Conservation (phyloP, 2,329 filamentous ascomycete species). For the Stromatinia cepivora region DNA sequence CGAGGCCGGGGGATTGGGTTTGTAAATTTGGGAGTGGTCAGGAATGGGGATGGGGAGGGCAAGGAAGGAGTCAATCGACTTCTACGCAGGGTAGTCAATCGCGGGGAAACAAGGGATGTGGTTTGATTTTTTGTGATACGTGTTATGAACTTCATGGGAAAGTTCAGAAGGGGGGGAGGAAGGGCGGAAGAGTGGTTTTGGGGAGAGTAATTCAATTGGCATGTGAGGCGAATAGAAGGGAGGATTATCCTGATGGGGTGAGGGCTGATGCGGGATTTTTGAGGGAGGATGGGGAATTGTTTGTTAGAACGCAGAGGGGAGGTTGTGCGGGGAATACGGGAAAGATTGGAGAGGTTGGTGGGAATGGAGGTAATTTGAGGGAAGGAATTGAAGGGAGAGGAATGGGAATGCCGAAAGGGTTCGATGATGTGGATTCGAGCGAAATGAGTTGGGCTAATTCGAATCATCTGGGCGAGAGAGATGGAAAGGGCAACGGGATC, state of each 20-base stretch:
- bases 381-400: background rate
- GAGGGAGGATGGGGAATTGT: conserved; percentile 19
- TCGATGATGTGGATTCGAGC: background rate
- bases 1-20: conserved; percentile 27
- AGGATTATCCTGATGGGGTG: conserved; percentile 17
- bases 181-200: background rate
- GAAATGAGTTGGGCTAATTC: background rate
- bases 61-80: background rate
- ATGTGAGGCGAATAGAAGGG: background rate
- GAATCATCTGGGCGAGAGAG: background rate
- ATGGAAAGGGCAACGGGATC: background rate
- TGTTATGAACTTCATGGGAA: conserved; percentile 24
- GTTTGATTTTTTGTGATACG: conserved; percentile 32
- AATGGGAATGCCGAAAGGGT: background rate
- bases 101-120: conserved; percentile 28
- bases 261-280: conserved; percentile 19
- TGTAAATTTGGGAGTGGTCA: conserved; percentile 21
- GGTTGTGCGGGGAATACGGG: background rate
- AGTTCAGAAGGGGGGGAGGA: conserved; percentile 1
- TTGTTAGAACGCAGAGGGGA: conserved; percentile 7
- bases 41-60: too few relatives aligned
- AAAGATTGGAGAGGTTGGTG: background rate
- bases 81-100: background rate
- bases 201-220: conserved; percentile 2
- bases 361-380: background rate